A percentile compares a stretch with the other conserved stretches of the same genome.
Conservation (phyloP, 345 rosid species). For the Arabis hirsuta region DNA sequence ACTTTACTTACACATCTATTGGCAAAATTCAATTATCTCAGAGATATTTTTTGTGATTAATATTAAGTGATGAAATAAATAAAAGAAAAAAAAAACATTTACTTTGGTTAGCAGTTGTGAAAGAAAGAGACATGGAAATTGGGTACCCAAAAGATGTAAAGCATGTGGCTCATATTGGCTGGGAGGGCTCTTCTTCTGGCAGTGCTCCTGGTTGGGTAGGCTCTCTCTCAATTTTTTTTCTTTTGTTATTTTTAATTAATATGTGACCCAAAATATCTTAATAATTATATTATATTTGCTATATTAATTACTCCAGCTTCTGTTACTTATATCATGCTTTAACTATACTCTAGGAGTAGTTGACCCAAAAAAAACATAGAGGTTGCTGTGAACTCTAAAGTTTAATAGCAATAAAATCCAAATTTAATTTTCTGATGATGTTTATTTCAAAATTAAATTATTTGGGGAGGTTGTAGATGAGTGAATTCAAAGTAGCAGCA, state of each 20-base stretch:
- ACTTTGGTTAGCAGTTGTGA: conserved; percentile 54
- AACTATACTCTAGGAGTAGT: not conserved
- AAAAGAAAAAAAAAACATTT: not conserved
- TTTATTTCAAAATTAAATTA: not conserved
- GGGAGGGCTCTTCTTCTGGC: conserved; percentile 75
- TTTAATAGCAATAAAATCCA: not conserved
- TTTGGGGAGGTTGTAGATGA: conserved; percentile 60
- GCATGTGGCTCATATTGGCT: conserved; percentile 88
- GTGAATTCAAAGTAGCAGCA: conserved; percentile 64
- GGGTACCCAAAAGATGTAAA: conserved; percentile 94
- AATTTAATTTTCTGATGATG: conserved; percentile 3
- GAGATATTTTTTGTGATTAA: conserved; percentile 1
- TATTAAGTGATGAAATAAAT: not conserved
- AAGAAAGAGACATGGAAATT: conserved; percentile 72
- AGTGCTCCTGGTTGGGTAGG: conserved; percentile 86
- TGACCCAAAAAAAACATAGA: too few species aligned
- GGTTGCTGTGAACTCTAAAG: not conserved
- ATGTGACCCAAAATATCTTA: too few species aligned
- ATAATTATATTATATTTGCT: too few species aligned
- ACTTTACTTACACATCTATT: not conserved
- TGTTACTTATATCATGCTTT: not conserved
- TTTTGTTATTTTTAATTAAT: not conserved
- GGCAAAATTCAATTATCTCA: conserved; percentile 10
- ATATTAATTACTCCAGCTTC: too few species aligned
- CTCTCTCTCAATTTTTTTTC: not conserved